Conservation (phyloP, 1,139 yeast genomes). For the Eremothecium coryli region DNA sequence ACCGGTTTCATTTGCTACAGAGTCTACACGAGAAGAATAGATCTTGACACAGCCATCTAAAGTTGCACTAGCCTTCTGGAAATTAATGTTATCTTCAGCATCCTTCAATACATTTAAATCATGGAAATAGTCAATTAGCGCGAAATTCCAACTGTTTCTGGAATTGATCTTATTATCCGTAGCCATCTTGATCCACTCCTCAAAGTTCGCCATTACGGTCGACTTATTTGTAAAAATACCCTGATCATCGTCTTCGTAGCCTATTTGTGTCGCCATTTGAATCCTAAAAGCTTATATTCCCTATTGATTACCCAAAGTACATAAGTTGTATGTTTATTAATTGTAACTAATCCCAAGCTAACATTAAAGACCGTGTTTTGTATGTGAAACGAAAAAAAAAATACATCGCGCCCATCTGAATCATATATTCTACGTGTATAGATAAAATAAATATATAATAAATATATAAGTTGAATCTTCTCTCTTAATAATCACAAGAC, state of each 20-base stretch:
- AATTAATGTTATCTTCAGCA: conserved; percentile 37
- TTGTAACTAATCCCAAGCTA: too few species aligned
- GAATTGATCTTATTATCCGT: conserved; percentile 73
- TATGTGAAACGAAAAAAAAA: too few species aligned
- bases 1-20: conserved; percentile 87
- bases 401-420: too few species aligned
- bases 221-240: conserved; percentile 31
- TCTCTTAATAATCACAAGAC: too few species aligned
- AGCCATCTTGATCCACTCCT: conserved; percentile 85
- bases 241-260: conserved; percentile 22
- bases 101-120: conserved; percentile 30
- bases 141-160: conserved; percentile 70
- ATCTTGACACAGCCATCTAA: conserved; percentile 82
- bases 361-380: too few species aligned
- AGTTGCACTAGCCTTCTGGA: conserved; percentile 71
- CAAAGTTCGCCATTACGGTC: conserved; percentile 58
- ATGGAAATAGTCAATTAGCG: conserved; percentile 71
- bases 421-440: too few species aligned
- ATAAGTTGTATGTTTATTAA: too few species aligned
- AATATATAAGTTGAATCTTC: too few species aligned
- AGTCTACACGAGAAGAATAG: conserved; percentile 78
- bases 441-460: too few species aligned
- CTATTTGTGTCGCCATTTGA: conserved; percentile 19
- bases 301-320: too few species aligned
- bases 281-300: too few species aligned